Base-by-base conservation (phyloP, 192 early-diverging fungal genomes). In the Piromyces finnis region DNA sequence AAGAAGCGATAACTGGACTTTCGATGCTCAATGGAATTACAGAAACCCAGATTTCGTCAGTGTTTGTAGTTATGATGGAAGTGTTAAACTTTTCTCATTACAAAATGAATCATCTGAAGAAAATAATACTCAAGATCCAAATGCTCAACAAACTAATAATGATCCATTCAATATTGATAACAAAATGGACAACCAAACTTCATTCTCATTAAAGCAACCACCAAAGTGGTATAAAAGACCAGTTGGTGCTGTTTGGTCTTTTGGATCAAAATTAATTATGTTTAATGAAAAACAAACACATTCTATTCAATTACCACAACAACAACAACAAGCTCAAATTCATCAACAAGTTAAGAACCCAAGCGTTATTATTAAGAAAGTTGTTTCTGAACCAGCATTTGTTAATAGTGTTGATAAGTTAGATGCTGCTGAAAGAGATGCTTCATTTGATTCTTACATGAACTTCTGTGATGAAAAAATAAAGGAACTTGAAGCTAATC, bases 171-270 rank as follows among this genome's bases (percentile, higher is more conserved):
- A 79, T 28, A 78, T 80, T 29, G 80, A 82, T 81, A 30, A 30
- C 78, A 59, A 83, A 41, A 16, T 81, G 79, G 80, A 82, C 51
- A 78, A 84, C 82, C 77, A 84, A 30, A 86, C 87, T 0, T 85
- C 90, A 7, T 87, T 94, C 80, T 84, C 90, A 28, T 86, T 95
- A 14, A 92, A 91, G 80, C 89, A 93, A 41, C 94, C 98, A 77
- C 97, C 97, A 80, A 96, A 96, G 85, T 99, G 97, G 97, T 88
- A 97, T 29, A 91, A 93, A 28, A 87, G 95, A 3, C 96, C 96
- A 28, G 92, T 92, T 0, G 95, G 95, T 18, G 94, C 90, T 2
- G 86, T 90, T 1, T 99, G 94, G 88, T 93, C 93, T 9, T 98
- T 96, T 82, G 96, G 96, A 82, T 94, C 95, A 35, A 92, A 95